Percentiles rank a stretch among this genome's conserved stretches.
These are phyloP conservation scores for Mollisiaceae sp. DNA, from an alignment of 2,329 filamentous ascomycete species.

Conservation along the genomic window DNA sequence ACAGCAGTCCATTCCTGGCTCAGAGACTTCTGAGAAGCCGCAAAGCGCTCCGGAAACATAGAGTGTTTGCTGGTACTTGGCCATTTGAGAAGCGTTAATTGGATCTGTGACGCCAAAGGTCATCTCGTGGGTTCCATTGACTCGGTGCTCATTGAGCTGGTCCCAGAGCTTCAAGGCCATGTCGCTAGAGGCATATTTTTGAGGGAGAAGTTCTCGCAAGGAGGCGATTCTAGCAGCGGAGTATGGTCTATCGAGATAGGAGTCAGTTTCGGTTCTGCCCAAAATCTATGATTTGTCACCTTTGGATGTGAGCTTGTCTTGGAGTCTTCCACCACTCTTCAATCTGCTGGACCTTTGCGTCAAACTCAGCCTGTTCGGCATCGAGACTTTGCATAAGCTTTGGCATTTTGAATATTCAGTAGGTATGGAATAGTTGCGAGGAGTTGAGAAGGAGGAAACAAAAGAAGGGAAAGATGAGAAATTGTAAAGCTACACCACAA, in stretches of 20 bases:
- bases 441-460: neutral
- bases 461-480: neutral
- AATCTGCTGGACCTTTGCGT: constrained; percentile 43
- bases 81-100: constrained; percentile 45
- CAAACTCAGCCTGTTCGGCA: constrained; percentile 42
- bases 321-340: constrained; percentile 44
- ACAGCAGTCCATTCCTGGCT: constrained; percentile 49
- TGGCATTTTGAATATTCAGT: constrained; percentile 24
- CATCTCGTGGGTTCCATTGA: constrained; percentile 44
- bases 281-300: constrained; percentile 20
- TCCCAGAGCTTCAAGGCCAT: constrained; percentile 48
- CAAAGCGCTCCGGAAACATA: constrained; percentile 50
- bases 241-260: constrained; percentile 40
- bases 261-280: constrained; percentile 7
- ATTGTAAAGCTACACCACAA: neutral
- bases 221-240: constrained; percentile 44
- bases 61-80: constrained; percentile 46
- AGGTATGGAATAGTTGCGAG: neutral
- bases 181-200: constrained; percentile 40
- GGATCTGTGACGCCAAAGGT: constrained; percentile 49
- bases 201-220: constrained; percentile 40
- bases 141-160: constrained; percentile 43
- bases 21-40: constrained; percentile 45
- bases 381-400: constrained; percentile 31
- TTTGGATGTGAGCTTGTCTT: constrained; percentile 38